Percentiles rank a stretch among this genome's conserved stretches.
phyloP scores from a whole-genome alignment of 495 filamentous ascomycete genomes.

The Viridothelium virens region DNA sequence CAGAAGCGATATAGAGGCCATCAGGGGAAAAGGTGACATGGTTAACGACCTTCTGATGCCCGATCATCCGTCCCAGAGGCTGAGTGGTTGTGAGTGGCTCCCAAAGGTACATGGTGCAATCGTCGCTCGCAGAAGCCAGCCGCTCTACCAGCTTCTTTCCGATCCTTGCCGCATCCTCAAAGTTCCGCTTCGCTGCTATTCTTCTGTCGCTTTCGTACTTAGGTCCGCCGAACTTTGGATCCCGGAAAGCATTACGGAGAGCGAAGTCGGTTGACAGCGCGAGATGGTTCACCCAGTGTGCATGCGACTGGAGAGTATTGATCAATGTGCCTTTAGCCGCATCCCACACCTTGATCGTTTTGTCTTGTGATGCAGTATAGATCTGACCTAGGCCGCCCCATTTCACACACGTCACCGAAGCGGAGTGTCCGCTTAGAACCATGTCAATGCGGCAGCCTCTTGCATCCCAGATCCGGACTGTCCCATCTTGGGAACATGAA shows the following conservation, averaged over 20 bases:
- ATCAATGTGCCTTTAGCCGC: conserved; percentile 66
- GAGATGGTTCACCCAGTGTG: conserved; percentile 94
- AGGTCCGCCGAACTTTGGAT: conserved; percentile 53
- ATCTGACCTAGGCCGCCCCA: conserved; percentile 89
- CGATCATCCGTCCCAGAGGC: conserved; percentile 76
- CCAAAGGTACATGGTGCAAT: conserved; percentile 97
- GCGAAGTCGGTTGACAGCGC: conserved; percentile 89
- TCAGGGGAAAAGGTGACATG: conserved; percentile 91
- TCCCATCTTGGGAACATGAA: conserved; percentile 84
- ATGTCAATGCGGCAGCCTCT: conserved; percentile 69
- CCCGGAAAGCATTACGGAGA: conserved; percentile 79
- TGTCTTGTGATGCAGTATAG: conserved; percentile 87
- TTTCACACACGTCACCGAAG: conserved; percentile 77
- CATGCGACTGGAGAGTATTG: conserved; percentile 72
- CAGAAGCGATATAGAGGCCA: conserved; percentile 74
- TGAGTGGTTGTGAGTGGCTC: conserved; percentile 72
- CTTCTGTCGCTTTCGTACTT: conserved; percentile 45
- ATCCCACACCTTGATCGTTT: conserved; percentile 89
- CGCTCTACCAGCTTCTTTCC: conserved; percentile 74
- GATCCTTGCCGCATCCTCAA: conserved; percentile 81
- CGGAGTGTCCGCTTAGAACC: conserved; percentile 80
- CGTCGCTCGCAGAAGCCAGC: conserved; percentile 83
- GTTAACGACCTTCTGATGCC: conserved; percentile 95
- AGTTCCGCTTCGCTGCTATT: conserved; percentile 69
- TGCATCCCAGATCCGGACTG: conserved; percentile 81